phyloP scores from a whole-genome alignment of 2,329 filamentous ascomycete genomes.

The Dactylellina drechsleri region DNA sequence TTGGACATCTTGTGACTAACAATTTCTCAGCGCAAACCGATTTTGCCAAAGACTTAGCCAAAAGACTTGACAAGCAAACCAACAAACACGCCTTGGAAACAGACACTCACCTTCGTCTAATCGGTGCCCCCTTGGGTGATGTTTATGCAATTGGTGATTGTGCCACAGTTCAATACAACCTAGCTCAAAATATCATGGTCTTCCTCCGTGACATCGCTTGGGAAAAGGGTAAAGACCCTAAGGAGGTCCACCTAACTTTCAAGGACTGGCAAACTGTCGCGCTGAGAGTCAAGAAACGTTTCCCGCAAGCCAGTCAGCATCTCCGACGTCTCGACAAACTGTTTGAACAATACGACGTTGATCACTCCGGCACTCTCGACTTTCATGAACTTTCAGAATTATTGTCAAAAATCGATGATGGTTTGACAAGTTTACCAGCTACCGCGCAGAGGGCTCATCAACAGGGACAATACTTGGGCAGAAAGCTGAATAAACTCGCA shows the following conservation, averaged over 20 bases:
- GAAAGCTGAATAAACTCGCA: slow-evolving; percentile 92
- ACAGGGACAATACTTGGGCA: slow-evolving; percentile 89
- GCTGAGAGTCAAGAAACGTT: slow-evolving; percentile 78
- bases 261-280: slow-evolving; percentile 88
- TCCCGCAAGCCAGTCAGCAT: slow-evolving; percentile 89
- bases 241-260: slow-evolving; percentile 87
- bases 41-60: slow-evolving; percentile 78
- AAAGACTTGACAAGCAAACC: slow-evolving; percentile 81
- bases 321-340: slow-evolving; percentile 89
- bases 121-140: slow-evolving; percentile 87
- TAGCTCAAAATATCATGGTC: slow-evolving; percentile 87
- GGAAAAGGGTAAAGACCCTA: slow-evolving; percentile 89
- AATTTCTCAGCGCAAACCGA: slow-evolving; percentile 73
- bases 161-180: slow-evolving; percentile 95
- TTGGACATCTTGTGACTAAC: slow-evolving; percentile 5
- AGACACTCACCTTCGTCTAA: slow-evolving; percentile 88
- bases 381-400: slow-evolving; percentile 91
- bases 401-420: slow-evolving; percentile 89
- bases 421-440: slow-evolving; percentile 91
- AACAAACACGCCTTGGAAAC: slow-evolving; percentile 94
- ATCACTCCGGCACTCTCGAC: slow-evolving; percentile 90
- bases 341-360: slow-evolving; percentile 90
- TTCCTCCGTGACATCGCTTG: slow-evolving; percentile 90
- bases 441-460: slow-evolving; percentile 97
- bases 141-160: slow-evolving; percentile 98